phyloP scores from a whole-genome alignment of 1,139 yeast species.

The Eremothecium gossypii region DNA sequence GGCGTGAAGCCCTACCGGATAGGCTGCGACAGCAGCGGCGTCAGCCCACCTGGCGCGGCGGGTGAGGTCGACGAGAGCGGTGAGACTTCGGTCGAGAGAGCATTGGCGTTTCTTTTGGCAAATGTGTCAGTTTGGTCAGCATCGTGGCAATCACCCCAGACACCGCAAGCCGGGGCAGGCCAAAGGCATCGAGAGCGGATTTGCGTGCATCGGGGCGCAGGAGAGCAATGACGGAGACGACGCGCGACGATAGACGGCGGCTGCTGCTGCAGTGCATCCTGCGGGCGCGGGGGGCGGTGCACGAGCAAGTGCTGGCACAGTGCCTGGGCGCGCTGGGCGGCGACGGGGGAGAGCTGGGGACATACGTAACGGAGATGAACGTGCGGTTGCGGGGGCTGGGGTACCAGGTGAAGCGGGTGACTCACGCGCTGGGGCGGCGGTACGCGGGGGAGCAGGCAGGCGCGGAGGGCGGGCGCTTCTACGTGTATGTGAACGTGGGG shows the following conservation, averaged over 20 bases:
- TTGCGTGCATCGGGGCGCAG: no score
- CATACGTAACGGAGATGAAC: slow-evolving; percentile 16
- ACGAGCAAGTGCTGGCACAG: slow-evolving; percentile 18
- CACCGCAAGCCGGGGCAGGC: no score
- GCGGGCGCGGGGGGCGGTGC: slow-evolving; percentile 21
- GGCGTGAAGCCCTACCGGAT: no score
- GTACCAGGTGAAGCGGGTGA: slow-evolving; percentile 18
- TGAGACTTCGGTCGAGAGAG: no score
- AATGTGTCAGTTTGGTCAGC: no score
- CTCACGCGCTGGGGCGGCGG: slow-evolving; percentile 21
- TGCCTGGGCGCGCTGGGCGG: slow-evolving; percentile 9
- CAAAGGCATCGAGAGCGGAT: no score
- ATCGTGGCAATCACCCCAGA: no score
- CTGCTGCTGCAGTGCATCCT: slow-evolving; percentile 22
- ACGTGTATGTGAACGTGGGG: slow-evolving; percentile 21
- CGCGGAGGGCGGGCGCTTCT: slow-evolving; percentile 11
- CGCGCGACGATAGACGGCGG: slow-evolving; percentile 4
- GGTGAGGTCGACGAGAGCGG: no score
- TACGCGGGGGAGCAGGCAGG: slow-evolving; percentile 8
- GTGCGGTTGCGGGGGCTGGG: slow-evolving; percentile 17
- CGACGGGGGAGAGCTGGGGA: slow-evolving; percentile 10
- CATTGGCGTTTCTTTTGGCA: no score
- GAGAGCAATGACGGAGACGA: neutral
- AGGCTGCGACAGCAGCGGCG: no score
- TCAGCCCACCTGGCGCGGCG: no score